Evolutionary conservation across 2,329 filamentous ascomycete species (phyloP).

Genomic region (Xylaria sp.): DNA sequence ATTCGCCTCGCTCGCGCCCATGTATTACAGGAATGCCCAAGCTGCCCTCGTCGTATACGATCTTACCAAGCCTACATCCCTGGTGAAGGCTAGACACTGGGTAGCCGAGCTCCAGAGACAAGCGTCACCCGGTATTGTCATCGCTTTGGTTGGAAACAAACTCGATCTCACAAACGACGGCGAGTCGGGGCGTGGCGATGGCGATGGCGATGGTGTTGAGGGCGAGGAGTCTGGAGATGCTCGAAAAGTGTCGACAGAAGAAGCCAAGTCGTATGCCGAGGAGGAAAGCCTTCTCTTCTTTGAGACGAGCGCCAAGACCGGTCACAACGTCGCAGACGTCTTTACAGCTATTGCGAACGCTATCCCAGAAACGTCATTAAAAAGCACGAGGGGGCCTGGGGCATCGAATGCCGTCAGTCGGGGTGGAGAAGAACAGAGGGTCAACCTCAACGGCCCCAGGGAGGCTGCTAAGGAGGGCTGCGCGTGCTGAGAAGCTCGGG

Average conservation of each 20-base stretch:
- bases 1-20: constrained; percentile 93
- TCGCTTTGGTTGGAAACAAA: constrained; percentile 97
- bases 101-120: constrained; percentile 96
- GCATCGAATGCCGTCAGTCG: constrained; percentile 64
- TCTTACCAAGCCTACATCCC: constrained; percentile 92
- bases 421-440: constrained; percentile 71
- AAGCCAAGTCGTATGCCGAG: constrained; percentile 91
- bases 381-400: constrained; percentile 79
- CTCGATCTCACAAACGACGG: constrained; percentile 79
- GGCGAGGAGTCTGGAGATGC: constrained; percentile 72
- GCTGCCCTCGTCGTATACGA: constrained; percentile 98
- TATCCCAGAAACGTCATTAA: constrained; percentile 95
- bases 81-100: constrained; percentile 98
- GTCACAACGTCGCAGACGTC: constrained; percentile 90
- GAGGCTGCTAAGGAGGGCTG: constrained; percentile 89
- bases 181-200: constrained; percentile 46
- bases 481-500: constrained; percentile 69
- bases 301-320: constrained; percentile 97
- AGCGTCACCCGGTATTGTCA: constrained; percentile 94
- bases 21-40: constrained; percentile 99
- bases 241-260: constrained; percentile 86
- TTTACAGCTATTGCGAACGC: constrained; percentile 98
- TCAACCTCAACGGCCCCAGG: constrained; percentile 78
- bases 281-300: constrained; percentile 95
- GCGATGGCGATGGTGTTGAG: constrained; percentile 55